Evolutionary conservation across 2,329 filamentous ascomycete genomes (phyloP).

Genomic region (Claviceps sp.): DNA sequence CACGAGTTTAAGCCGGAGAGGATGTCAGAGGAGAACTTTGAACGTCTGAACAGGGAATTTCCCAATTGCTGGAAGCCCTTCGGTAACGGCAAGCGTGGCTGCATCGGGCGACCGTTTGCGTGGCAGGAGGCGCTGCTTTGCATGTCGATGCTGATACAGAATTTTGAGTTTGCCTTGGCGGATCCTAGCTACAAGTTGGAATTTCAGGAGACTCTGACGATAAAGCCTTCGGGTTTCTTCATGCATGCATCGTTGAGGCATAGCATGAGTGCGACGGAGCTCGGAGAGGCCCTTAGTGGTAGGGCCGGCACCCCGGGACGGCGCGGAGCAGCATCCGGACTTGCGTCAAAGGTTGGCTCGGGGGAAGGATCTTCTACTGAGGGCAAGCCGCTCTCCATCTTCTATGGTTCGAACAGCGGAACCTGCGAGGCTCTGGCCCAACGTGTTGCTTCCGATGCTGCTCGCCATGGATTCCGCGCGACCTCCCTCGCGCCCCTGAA

Average conservation of each 20-base stretch:
- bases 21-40: conserved; percentile 57
- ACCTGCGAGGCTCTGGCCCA: conserved; percentile 61
- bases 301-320: conserved; percentile 9
- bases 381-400: conserved; percentile 43
- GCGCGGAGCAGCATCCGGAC: neutral
- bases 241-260: conserved; percentile 45
- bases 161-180: conserved; percentile 52
- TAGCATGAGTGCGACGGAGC: conserved; percentile 28
- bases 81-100: conserved; percentile 56
- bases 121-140: conserved; percentile 58
- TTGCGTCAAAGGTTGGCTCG: neutral
- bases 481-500: conserved; percentile 43
- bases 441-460: conserved; percentile 45
- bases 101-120: conserved; percentile 61
- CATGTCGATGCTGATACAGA: conserved; percentile 52
- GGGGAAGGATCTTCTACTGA: neutral
- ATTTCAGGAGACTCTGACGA: conserved; percentile 42
- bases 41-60: conserved; percentile 45
- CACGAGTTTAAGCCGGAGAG: conserved; percentile 55
- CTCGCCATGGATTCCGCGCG: conserved; percentile 44
- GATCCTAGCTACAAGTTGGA: conserved; percentile 46
- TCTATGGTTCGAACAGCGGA: conserved; percentile 62
- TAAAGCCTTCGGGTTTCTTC: conserved; percentile 50
- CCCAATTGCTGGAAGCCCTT: conserved; percentile 59
- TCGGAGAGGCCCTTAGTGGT: conserved; percentile 32